These are phyloP conservation scores for Cinnamomum chago DNA, from an alignment of 164 flowering plant genomes.

Conservation along the genomic window DNA sequence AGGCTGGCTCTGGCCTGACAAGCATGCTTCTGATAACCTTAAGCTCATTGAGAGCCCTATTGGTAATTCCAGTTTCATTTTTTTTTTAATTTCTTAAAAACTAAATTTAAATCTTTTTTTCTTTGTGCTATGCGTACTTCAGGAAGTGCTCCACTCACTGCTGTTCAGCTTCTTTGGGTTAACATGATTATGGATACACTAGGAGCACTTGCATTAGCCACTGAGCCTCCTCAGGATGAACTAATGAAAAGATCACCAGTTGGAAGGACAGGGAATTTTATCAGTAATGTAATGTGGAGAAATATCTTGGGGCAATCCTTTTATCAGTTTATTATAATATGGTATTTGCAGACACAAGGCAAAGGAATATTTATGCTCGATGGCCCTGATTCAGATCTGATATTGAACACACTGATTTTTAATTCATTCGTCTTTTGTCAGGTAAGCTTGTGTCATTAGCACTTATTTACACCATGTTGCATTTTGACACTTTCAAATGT, in stretches of 20 bases:
- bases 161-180: conserved; percentile 94
- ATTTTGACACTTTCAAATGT: too few relatives aligned
- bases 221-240: conserved; percentile 84
- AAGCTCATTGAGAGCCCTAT: too few relatives aligned
- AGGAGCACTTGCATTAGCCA: conserved; percentile 93
- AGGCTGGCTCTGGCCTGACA: too few relatives aligned
- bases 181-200: conserved; percentile 99
- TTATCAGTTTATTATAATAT: conserved; percentile 71
- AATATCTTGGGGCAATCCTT: conserved; percentile 82
- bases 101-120: background rate
- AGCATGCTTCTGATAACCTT: too few relatives aligned
- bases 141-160: conserved; percentile 89
- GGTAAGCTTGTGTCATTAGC: conserved; percentile 32
- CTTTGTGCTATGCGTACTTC: conserved; percentile 15
- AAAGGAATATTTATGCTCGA: conserved; percentile 55
- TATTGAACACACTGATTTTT: conserved; percentile 75
- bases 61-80: too few relatives aligned
- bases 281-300: conserved; percentile 94
- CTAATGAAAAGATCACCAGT: conserved; percentile 80
- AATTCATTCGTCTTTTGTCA: conserved; percentile 94
- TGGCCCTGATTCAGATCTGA: conserved; percentile 61
- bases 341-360: conserved; percentile 79
- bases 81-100: too few relatives aligned
- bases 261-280: conserved; percentile 87
- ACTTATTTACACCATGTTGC: background rate